Base-by-base conservation (phyloP, 2,329 filamentous ascomycete species). In the Diaporthe capsici region DNA sequence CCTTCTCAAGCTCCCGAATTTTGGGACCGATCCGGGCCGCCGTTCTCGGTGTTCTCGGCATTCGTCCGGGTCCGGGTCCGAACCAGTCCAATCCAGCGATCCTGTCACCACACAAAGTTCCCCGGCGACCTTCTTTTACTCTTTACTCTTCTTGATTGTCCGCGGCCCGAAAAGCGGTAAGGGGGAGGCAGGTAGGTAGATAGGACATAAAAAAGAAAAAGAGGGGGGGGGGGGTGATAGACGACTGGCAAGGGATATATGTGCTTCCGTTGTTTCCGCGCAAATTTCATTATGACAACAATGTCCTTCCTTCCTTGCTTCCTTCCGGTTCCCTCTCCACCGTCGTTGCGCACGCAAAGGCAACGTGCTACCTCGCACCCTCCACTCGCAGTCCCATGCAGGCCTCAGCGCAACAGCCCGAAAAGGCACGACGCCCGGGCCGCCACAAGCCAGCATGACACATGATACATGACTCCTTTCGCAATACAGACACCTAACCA, bases 221-320 rank as follows among this genome's bases (percentile, higher is more conserved):
- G 9, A 34, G 39, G 42, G 47, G 47, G 22, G 47, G 31, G 17
- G 34, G 60, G 47, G 39, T 49, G 47, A 25, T 65, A 39, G 73
- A 71, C 67, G 60, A 76, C 58, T 75, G 71, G 63, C 61, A 73
- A 75, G 73, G 73, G 76, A 77, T 77, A 77, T 77, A 75, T 73
- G 73, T 77, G 76, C 75, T 73, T 73, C 63, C 73, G 70, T 77
- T 75, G 73, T 60, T 75, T 77, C 60, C 73, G 70, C 61, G 70
- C 55, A 65, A 72, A 76, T 42, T 68, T 76, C 72, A 76, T 76
- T 61, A 75, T 76, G 72, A 75, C 72, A 68, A 76, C 72, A 68
- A 74, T 67, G 73, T 60, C 51, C 75, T 49, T 68, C 73, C 73
- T 44, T 47, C 42, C 34, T 57, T 49, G 13, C 25, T 70, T n/a